These are phyloP conservation scores for Lotmaria passim DNA, from an alignment of 208 protist genomes.

Conservation along the genomic window DNA sequence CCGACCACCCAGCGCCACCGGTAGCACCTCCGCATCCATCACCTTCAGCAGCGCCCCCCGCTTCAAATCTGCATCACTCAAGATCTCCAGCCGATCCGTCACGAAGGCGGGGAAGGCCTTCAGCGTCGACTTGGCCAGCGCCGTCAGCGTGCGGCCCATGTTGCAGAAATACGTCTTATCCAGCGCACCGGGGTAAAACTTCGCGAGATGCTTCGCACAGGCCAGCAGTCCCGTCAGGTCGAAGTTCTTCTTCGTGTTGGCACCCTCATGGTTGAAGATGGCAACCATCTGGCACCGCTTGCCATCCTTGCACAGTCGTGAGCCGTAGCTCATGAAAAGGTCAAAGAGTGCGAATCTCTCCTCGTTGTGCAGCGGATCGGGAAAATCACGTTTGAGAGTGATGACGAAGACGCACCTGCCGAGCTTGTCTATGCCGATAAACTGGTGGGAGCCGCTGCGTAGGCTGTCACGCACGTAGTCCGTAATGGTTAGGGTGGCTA, in stretches of 20 bases:
- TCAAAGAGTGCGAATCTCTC: conserved; percentile 42
- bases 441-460: conserved; percentile 52
- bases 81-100: conserved; percentile 41
- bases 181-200: conserved; percentile 58
- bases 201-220: conserved; percentile 44
- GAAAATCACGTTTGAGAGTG: conserved; percentile 33
- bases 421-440: conserved; percentile 48
- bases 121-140: conserved; percentile 51
- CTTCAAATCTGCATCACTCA: conserved; percentile 33
- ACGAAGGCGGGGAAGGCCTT: conserved; percentile 40
- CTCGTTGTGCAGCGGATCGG: conserved; percentile 23
- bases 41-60: conserved; percentile 36
- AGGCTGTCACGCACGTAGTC: conserved; percentile 58
- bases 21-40: conserved; percentile 42
- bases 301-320: conserved; percentile 40
- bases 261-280: conserved; percentile 53
- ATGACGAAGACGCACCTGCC: conserved; percentile 43
- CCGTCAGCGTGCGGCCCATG: conserved; percentile 44
- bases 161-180: conserved; percentile 61
- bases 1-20: conserved; percentile 43
- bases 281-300: conserved; percentile 42
- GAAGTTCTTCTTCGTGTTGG: conserved; percentile 47
- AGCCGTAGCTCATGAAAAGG: conserved; percentile 57
- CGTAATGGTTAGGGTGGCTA: conserved; percentile 50
- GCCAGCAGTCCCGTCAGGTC: conserved; percentile 54